Evolutionary conservation across 1,284 basidiomycete genomes (phyloP), one percentile per base, ranked within the genome.

Genomic region (Malassezia yamatoensis): DNA sequence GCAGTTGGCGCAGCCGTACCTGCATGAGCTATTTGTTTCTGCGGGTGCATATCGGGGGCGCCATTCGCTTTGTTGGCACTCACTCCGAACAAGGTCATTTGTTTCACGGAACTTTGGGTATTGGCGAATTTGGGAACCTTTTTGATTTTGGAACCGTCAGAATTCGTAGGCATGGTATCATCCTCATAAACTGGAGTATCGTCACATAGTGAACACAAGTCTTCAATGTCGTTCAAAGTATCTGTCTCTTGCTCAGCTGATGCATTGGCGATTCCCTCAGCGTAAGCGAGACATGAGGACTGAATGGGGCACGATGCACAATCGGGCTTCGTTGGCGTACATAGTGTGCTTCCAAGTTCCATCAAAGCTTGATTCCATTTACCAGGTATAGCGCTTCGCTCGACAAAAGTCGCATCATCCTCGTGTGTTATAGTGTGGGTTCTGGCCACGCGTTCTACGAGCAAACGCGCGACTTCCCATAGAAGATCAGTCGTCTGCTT

Each of bases 291-390:
- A 46, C 68, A 70, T 9, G 62, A 64, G 6, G 34, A 3, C 20
- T 49, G 50, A 20, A 71, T 65, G 7, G 70, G 70, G 44, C 71
- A 74, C 1, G 42, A 56, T 1, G 24, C 47, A 52, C 71, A 74
- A 9, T 36, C 40, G 0, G 71, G 70, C 32, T 58, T 66, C 12
- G 43, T 47, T 3, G 66, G 62, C 6, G 66, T 66, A 45, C 66
- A 68, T 13, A 66, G 33, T 13, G 66, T 68, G 51, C 63, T 66
- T 10, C 72, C 72, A 1, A 74, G 55, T 56, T 74, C 72, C 72
- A 74, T 74, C 16, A 74, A 51, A 0, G 64, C 72, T 51, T 74
- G 72, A 49, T 71, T 71, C 72, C 72, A 74, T 24, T 61, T 53
- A 1, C 70, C 68, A 1, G 68, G 66, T 9, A 58, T 53, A 3